Conservation (phyloP, 1,284 basidiomycete genomes). For the Irpex sp. region DNA sequence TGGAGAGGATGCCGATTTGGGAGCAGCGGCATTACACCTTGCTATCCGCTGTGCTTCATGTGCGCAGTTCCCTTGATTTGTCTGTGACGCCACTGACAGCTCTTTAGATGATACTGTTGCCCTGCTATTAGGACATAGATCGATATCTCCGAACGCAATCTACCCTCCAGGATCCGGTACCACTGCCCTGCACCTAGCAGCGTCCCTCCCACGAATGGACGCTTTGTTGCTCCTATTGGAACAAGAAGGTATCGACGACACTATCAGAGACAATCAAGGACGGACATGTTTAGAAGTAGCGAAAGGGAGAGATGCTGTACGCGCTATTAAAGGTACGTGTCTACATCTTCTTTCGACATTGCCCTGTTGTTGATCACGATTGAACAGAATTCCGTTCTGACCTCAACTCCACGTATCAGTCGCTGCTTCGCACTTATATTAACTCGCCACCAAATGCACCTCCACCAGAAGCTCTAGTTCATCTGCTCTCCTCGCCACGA, state of each 20-base stretch:
- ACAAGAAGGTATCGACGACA: constrained; percentile 82
- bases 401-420: constrained; percentile 75
- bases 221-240: constrained; percentile 73
- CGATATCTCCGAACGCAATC: constrained; percentile 74
- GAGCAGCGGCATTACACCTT: constrained; percentile 78
- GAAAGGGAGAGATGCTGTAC: constrained; percentile 67
- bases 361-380: neutral
- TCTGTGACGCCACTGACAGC: constrained; percentile 1
- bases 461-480: constrained; percentile 49
- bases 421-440: constrained; percentile 71
- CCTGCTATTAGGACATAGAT: constrained; percentile 69
- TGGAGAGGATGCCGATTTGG: constrained; percentile 48
- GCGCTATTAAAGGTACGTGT: constrained; percentile 66
- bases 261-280: constrained; percentile 67
- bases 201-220: constrained; percentile 77
- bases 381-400: constrained; percentile 74
- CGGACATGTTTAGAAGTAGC: constrained; percentile 76
- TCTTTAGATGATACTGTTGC: constrained; percentile 57
- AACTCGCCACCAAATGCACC: constrained; percentile 48
- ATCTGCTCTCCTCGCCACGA: constrained; percentile 62
- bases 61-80: constrained; percentile 35
- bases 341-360: neutral
- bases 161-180: constrained; percentile 70
- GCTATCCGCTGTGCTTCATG: constrained; percentile 83
- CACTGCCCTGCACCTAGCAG: constrained; percentile 86